These are phyloP conservation scores for Hamamelis virginiana DNA, from an alignment of 164 flowering plant genomes.

Conservation along the genomic window DNA sequence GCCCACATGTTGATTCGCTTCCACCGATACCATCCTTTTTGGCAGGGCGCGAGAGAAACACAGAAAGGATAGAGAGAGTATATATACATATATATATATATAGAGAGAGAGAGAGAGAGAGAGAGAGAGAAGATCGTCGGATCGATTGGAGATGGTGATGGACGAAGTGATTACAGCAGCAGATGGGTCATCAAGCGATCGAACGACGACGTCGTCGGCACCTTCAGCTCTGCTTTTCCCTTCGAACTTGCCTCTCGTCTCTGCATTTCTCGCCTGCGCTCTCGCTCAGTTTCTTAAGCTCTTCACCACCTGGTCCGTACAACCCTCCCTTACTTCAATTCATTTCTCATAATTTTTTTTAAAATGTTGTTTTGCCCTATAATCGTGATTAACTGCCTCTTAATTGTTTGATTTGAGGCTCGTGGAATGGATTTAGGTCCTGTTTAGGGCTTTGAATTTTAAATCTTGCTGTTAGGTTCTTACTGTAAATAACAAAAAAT, in stretches of 20 bases:
- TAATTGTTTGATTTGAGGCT: neutral
- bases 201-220: slow-evolving; percentile 17
- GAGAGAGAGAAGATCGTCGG: too few relatives aligned
- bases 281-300: slow-evolving; percentile 63
- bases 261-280: slow-evolving; percentile 55
- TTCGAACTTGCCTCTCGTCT: slow-evolving; percentile 47
- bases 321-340: neutral
- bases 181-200: slow-evolving; percentile 19
- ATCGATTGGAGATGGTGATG: slow-evolving; percentile 17
- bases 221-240: slow-evolving; percentile 23
- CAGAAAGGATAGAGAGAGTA: too few relatives aligned
- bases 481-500: too few relatives aligned
- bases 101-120: too few relatives aligned
- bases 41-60: too few relatives aligned
- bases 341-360: neutral
- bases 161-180: slow-evolving; percentile 31
- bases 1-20: too few relatives aligned
- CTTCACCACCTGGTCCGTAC: slow-evolving; percentile 53
- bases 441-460: neutral
- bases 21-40: too few relatives aligned
- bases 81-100: too few relatives aligned
- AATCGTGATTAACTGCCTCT: neutral
- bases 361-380: slow-evolving; percentile 2
- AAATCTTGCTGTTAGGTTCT: too few relatives aligned
- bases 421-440: neutral